A percentile compares a stretch with the other conserved stretches of the same genome.
phyloP scores from a whole-genome alignment of 495 filamentous ascomycete species.

The Articulospora tetracladia region DNA sequence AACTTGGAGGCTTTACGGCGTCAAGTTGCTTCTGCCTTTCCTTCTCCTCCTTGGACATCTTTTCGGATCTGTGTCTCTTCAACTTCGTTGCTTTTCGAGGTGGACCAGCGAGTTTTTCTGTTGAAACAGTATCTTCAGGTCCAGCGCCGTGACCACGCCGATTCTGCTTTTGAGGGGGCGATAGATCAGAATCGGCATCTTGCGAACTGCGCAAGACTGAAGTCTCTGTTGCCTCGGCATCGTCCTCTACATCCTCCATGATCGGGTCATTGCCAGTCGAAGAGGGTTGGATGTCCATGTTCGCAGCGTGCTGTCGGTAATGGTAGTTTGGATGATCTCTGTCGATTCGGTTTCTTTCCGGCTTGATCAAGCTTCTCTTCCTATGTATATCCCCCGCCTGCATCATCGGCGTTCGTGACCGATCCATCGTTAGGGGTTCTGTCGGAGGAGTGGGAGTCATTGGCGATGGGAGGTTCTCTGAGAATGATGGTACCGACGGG shows the following conservation, averaged over 20 bases:
- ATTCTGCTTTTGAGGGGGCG: conserved; percentile 41
- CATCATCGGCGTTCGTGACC: conserved; percentile 12
- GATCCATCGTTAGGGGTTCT: conserved; percentile 28
- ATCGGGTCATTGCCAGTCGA: conserved; percentile 89
- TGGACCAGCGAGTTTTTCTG: conserved; percentile 17
- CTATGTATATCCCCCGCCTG: conserved; percentile 46
- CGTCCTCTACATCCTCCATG: conserved; percentile 59
- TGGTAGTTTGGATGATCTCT: conserved; percentile 88
- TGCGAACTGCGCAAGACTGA: conserved; percentile 20
- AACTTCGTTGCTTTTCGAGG: conserved; percentile 32
- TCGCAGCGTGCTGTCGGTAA: conserved; percentile 85
- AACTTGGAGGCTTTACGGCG: conserved; percentile 69
- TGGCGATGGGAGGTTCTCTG: conserved; percentile 22
- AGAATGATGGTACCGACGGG: conserved; percentile 21
- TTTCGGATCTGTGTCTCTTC: conserved; percentile 34
- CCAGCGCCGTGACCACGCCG: conserved; percentile 30
- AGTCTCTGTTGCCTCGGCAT: conserved; percentile 19
- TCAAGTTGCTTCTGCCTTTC: conserved; percentile 54
- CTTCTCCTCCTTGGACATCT: conserved; percentile 58
- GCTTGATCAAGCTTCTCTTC: conserved; percentile 82
- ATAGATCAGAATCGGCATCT: conserved; percentile 29
- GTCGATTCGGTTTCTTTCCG: conserved; percentile 79
- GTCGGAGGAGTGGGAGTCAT: conserved; percentile 32
- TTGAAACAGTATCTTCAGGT: conserved; percentile 22
- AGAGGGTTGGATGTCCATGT: conserved; percentile 84